Evolutionary conservation across 768 basidiomycete species (phyloP), one percentile per base, ranked within the genome.

Genomic region (Gymnopilus junonius): DNA sequence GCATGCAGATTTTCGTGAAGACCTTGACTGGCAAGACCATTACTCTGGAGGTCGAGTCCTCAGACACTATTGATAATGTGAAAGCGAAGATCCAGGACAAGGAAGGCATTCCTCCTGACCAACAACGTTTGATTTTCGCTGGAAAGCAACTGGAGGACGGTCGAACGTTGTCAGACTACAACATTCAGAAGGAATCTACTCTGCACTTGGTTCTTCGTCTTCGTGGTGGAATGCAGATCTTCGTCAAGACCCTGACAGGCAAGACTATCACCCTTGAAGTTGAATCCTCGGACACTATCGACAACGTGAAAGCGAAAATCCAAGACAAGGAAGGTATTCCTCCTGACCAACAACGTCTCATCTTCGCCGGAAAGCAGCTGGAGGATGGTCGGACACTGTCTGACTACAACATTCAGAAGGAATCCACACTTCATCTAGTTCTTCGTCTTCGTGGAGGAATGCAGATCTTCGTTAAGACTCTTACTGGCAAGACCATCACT

Each of bases 81-180:
- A 90, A 90, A 75, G 83, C 88, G 2, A 90, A 91, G 80, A 92
- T 92, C 20, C 90, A 91, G 67, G 91, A 93, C 71, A 92, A 91
- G 76, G 91, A 92, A 64, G 92, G 91, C 0, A 93, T 92, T 31
- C 91, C 91, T 37, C 89, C 91, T 2, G 91, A 95, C 67, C 93
- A 95, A 71, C 95, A 96, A 70, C 91, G 94, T 45, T 79, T 95
- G 48, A 94, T 92, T 74, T 97, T 96, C 67, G 95, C 95, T 46
- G 95, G 95, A 48, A 97, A 97, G 81, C 95, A 97, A 71, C 79
- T 96, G 11, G 95, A 97, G 74, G 95, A 97, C 60, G 95, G 95
- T 3, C 91, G 95, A 51, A 97, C 95, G 0, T 83, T 95, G 80
- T 87, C 89, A 0, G 89, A 92, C 58, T 91, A 91, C 72, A 91